These are phyloP conservation scores for Podospora bellae-mahoneyi DNA, from an alignment of 495 filamentous ascomycete species.

Conservation along the genomic window DNA sequence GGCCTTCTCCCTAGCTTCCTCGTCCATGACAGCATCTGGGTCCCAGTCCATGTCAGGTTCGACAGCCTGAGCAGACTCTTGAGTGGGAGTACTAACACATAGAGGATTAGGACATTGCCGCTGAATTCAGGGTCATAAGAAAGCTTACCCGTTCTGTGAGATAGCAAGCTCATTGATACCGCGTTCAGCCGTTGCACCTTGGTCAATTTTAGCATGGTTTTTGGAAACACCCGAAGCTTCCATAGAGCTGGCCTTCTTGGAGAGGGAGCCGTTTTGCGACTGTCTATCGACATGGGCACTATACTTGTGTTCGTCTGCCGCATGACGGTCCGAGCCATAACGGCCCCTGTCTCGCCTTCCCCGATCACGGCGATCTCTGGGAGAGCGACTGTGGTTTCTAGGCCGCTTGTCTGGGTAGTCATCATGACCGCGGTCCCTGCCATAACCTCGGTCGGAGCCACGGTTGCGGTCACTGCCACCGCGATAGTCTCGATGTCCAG, in stretches of 20 bases:
- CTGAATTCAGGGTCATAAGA: background rate
- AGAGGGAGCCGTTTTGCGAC: constrained; percentile 34
- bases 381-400: constrained; percentile 67
- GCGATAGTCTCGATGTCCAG: constrained; percentile 41
- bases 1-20: constrained; percentile 52
- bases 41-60: constrained; percentile 41
- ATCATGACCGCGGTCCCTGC: constrained; percentile 34
- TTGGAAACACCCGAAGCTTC: constrained; percentile 44
- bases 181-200: constrained; percentile 58
- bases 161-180: constrained; percentile 32
- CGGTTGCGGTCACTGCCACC: constrained; percentile 17
- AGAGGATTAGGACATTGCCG: constrained; percentile 18
- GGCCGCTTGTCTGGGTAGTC: constrained; percentile 57
- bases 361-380: constrained; percentile 45
- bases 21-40: constrained; percentile 60
- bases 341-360: constrained; percentile 39
- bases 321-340: constrained; percentile 14
- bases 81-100: constrained; percentile 5
- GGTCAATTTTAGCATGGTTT: constrained; percentile 62
- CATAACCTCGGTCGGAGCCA: constrained; percentile 21
- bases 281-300: constrained; percentile 45
- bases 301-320: constrained; percentile 32
- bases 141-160: constrained; percentile 24
- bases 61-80: constrained; percentile 15
- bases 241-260: constrained; percentile 33